Percentiles rank a stretch among this genome's conserved stretches.
Evolutionary conservation across 202 grass and related monocot species (phyloP).

Genomic region (Carex sylvatica): DNA sequence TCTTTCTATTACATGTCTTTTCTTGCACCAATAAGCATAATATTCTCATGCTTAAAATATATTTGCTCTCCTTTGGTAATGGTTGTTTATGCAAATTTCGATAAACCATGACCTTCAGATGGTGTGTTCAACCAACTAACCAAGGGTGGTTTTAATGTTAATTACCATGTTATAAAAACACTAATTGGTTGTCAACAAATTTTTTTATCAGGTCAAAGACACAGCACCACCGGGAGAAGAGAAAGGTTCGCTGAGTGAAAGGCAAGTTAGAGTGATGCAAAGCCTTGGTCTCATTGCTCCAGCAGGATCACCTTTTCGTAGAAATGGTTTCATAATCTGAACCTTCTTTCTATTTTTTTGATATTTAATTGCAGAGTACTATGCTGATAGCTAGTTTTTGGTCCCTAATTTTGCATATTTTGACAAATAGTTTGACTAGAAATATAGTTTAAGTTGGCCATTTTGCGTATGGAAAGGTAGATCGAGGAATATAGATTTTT

Average conservation of each 20-base stretch:
- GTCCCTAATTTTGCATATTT: not conserved
- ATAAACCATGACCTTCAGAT: not conserved
- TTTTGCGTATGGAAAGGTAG: not conserved
- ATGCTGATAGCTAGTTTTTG: not conserved
- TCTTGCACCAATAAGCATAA: not conserved
- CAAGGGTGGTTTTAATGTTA: constrained; percentile 37
- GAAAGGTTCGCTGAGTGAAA: constrained; percentile 35
- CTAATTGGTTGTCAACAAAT: constrained; percentile 27
- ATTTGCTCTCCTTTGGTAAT: not conserved
- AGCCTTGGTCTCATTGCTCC: constrained; percentile 67
- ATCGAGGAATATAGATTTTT: not conserved
- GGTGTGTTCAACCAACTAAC: not conserved
- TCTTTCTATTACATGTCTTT: not conserved
- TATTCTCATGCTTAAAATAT: not conserved
- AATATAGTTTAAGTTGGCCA: not conserved
- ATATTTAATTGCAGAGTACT: not conserved
- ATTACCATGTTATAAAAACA: constrained; percentile 5
- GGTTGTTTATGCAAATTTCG: constrained; percentile 5
- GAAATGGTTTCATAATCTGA: constrained; percentile 19
- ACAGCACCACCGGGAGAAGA: constrained; percentile 20
- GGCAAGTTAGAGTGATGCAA: constrained; percentile 71
- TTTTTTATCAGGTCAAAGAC: constrained; percentile 38
- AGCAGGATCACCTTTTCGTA: constrained; percentile 55
- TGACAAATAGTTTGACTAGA: constrained; percentile 10
- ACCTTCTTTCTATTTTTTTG: not conserved